These are phyloP conservation scores for Kwoniella sp. DNA, from an alignment of 768 basidiomycete genomes.

Conservation along the genomic window DNA sequence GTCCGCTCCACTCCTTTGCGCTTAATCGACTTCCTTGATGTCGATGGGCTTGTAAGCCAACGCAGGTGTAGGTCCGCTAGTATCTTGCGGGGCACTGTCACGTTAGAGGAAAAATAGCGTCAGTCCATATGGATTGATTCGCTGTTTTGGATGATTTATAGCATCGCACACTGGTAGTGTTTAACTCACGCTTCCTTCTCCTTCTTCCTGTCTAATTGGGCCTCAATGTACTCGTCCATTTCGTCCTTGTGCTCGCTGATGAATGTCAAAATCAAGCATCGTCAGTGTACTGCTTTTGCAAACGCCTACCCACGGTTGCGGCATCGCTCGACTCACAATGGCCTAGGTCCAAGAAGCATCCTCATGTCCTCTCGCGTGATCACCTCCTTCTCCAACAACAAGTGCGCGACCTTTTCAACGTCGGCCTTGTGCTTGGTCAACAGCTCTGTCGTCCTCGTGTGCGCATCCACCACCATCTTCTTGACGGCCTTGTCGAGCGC, in stretches of 20 bases:
- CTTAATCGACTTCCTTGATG: slow-evolving; percentile 21
- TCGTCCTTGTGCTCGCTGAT: slow-evolving; percentile 71
- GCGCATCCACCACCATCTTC: slow-evolving; percentile 90
- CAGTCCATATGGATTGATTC: too few species aligned
- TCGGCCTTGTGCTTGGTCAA: slow-evolving; percentile 78
- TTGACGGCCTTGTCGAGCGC: slow-evolving; percentile 81
- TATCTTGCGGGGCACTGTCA: background rate
- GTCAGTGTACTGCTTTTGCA: slow-evolving; percentile 75
- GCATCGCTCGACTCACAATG: slow-evolving; percentile 41
- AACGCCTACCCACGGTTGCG: too few species aligned
- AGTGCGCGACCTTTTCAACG: slow-evolving; percentile 89
- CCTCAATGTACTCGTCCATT: slow-evolving; percentile 96
- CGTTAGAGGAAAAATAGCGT: background rate
- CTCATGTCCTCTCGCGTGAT: slow-evolving; percentile 74
- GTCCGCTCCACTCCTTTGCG: background rate
- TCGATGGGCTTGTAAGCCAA: slow-evolving; percentile 22
- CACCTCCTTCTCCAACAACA: slow-evolving; percentile 92
- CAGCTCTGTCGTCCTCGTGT: slow-evolving; percentile 78
- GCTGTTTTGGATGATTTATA: too few species aligned
- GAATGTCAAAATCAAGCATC: slow-evolving; percentile 77
- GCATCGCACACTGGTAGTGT: background rate
- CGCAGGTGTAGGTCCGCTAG: slow-evolving; percentile 18
- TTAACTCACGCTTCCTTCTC: slow-evolving; percentile 16
- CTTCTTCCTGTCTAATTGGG: slow-evolving; percentile 51
- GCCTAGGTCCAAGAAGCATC: slow-evolving; percentile 41